These are phyloP conservation scores for Trichoderma orchidacearum DNA, from an alignment of 495 filamentous ascomycete genomes.

Conservation along the genomic window DNA sequence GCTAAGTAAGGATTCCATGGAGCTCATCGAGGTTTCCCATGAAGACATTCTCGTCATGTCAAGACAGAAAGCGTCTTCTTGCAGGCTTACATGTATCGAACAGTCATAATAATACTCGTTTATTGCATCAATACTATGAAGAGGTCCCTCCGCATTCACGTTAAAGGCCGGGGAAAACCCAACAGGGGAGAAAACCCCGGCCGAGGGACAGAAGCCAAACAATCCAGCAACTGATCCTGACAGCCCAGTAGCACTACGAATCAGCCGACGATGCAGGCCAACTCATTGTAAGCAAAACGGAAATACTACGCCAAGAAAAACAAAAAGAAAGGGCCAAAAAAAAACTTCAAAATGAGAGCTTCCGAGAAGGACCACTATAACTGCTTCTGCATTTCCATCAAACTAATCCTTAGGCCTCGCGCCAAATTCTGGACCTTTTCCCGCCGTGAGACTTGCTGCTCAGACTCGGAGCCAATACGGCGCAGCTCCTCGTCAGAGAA, in stretches of 20 bases:
- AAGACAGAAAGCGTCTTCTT: no score
- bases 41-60: no score
- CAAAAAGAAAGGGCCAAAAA: neutral
- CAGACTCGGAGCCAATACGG: slow-evolving; percentile 5
- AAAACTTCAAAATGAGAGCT: neutral
- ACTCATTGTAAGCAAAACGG: neutral
- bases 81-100: no score
- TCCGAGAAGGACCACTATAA: no score
- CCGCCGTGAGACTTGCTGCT: neutral
- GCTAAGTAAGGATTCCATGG: no score
- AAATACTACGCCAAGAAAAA: neutral
- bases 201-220: neutral
- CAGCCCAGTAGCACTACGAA: neutral
- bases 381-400: neutral
- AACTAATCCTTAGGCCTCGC: neutral
- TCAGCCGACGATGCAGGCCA: neutral
- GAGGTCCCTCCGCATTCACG: neutral
- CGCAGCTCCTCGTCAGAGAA: slow-evolving; percentile 5
- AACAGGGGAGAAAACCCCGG: neutral
- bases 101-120: no score
- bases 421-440: neutral
- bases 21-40: no score
- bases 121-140: no score
- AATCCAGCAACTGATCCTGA: neutral
- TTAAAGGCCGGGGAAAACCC: neutral